Percentiles rank a stretch among this genome's conserved stretches.
These are phyloP conservation scores for Myriosclerotinia duriaeana DNA, from an alignment of 2,329 filamentous ascomycete species.

Conservation along the genomic window DNA sequence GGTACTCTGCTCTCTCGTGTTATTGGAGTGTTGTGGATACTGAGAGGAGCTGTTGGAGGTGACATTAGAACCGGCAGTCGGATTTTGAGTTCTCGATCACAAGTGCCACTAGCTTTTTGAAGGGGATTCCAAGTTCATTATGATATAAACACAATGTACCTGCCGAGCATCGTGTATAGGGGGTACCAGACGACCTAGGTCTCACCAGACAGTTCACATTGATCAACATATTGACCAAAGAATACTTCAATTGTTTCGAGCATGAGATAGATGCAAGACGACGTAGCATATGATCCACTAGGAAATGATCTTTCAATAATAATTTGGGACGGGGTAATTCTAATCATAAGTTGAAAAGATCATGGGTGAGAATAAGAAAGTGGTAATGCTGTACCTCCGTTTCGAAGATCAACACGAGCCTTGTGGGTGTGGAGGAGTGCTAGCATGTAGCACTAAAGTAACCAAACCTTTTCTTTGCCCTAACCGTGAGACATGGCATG, in stretches of 20 bases:
- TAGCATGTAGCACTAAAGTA: neutral
- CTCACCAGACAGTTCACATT: conserved; percentile 18
- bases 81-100: neutral
- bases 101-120: conserved; percentile 1
- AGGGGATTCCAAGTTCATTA: neutral
- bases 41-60: neutral
- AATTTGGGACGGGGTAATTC: neutral
- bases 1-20: neutral
- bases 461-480: neutral
- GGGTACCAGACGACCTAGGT: conserved; percentile 10
- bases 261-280: conserved; percentile 8
- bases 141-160: conserved; percentile 20
- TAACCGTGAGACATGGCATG: conserved; percentile 4
- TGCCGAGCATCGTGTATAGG: conserved; percentile 7
- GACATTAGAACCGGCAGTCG: neutral
- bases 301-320: neutral
- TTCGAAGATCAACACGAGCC: conserved; percentile 21
- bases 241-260: neutral
- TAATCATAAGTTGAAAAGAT: conserved; percentile 9
- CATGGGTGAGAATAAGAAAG: neutral
- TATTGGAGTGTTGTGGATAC: neutral
- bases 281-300: conserved; percentile 9
- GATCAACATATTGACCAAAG: neutral
- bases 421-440: conserved; percentile 21
- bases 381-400: conserved; percentile 7